Evolutionary conservation across 192 early-diverging fungal species (phyloP).

Genomic region (Gonapodya sp.): DNA sequence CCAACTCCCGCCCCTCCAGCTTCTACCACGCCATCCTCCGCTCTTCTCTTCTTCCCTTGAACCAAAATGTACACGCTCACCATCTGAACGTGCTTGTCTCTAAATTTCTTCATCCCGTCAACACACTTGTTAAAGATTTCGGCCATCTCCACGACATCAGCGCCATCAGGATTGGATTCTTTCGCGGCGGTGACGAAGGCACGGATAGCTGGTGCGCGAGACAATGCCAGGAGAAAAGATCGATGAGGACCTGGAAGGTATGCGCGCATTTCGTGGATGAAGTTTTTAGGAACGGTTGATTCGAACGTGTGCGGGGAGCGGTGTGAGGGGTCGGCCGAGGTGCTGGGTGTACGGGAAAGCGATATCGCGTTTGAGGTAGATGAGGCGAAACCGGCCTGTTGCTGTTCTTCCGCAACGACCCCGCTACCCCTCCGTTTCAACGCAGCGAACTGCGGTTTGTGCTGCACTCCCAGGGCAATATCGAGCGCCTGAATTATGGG

Average conservation of each 20-base stretch:
- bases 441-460: constrained; percentile 38
- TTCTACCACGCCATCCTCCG: constrained; percentile 51
- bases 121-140: constrained; percentile 70
- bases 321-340: constrained; percentile 8
- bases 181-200: constrained; percentile 43
- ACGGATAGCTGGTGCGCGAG: constrained; percentile 54
- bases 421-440: not conserved
- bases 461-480: constrained; percentile 77
- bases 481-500: constrained; percentile 88
- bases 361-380: constrained; percentile 15
- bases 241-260: constrained; percentile 87
- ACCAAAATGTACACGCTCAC: constrained; percentile 82
- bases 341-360: not conserved
- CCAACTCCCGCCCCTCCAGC: constrained; percentile 27
- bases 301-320: constrained; percentile 21
- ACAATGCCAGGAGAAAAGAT: constrained; percentile 69
- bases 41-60: constrained; percentile 60
- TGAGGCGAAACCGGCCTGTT: not conserved
- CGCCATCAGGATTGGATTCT: constrained; percentile 17
- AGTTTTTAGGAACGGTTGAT: constrained; percentile 48
- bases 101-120: constrained; percentile 71
- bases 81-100: constrained; percentile 87
- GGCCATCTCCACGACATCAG: constrained; percentile 31
- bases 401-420: not conserved
- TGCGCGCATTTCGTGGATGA: constrained; percentile 82